A percentile compares a stretch with the other conserved stretches of the same genome.
These are phyloP conservation scores for Chlorella sp. DNA, from an alignment of 139 green algal genomes.

Conservation along the genomic window DNA sequence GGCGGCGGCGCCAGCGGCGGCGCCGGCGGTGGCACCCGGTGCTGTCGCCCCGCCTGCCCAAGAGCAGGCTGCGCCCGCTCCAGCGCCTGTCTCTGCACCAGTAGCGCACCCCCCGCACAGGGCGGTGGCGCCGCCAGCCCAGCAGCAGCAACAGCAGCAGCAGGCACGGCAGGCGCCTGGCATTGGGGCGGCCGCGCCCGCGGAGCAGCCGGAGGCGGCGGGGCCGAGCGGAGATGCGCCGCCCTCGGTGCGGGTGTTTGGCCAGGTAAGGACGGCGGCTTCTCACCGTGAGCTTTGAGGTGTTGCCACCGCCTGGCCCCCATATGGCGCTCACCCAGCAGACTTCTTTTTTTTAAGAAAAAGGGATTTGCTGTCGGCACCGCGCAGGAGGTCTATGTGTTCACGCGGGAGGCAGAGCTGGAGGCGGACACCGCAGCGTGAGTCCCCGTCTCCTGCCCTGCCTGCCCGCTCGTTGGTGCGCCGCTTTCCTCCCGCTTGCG, in stretches of 20 bases:
- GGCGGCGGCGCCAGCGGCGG: not conserved
- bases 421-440: constrained; percentile 13
- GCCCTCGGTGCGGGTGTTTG: constrained; percentile 25
- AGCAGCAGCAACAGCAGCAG: not conserved
- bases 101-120: not conserved
- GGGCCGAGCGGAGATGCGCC: not conserved
- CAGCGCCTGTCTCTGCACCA: no score
- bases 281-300: not conserved
- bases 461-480: no score
- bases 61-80: not conserved
- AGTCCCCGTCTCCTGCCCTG: no score
- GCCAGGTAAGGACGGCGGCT: not conserved
- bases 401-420: constrained; percentile 37
- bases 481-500: no score
- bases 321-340: no score
- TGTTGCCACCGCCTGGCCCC: not conserved
- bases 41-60: not conserved
- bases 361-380: no score
- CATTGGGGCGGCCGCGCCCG: no score
- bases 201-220: not conserved
- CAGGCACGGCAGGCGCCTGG: no score
- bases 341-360: no score
- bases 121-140: not conserved
- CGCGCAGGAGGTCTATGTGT: constrained; percentile 35
- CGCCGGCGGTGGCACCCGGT: not conserved